These are phyloP conservation scores for Solioccasus polychromus DNA, from an alignment of 768 basidiomycete genomes.

Conservation along the genomic window DNA sequence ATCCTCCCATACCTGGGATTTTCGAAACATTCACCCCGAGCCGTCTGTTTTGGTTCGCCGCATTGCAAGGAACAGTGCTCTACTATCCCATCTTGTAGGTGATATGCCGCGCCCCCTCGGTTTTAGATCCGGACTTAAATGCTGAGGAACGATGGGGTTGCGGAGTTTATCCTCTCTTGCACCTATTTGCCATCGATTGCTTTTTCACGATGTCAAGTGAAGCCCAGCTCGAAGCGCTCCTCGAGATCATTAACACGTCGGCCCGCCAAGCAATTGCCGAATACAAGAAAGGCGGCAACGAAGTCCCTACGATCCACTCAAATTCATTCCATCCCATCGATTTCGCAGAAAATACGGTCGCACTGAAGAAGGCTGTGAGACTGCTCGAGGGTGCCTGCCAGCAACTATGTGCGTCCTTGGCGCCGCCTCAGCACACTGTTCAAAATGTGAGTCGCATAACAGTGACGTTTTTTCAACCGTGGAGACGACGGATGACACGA, in stretches of 20 bases:
- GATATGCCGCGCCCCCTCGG: too few relatives aligned
- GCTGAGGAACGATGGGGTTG: not conserved
- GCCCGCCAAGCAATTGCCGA: conserved; percentile 24
- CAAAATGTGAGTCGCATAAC: conserved; percentile 17
- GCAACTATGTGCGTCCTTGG: conserved; percentile 25
- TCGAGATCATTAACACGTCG: conserved; percentile 30
- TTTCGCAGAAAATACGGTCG: conserved; percentile 15
- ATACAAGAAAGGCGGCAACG: conserved; percentile 22
- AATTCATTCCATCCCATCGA: conserved; percentile 23
- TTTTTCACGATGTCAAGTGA: conserved; percentile 20
- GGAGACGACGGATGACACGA: not conserved
- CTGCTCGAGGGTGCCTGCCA: conserved; percentile 27
- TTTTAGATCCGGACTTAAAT: conserved; percentile 8
- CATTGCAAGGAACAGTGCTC: too few relatives aligned
- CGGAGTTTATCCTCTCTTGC: not conserved
- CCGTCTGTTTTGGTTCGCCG: not conserved
- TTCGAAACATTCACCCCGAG: not conserved
- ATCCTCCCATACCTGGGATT: conserved; percentile 10
- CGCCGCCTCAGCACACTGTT: conserved; percentile 28
- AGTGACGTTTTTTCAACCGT: not conserved
- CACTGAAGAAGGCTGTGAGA: conserved; percentile 25
- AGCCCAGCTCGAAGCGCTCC: conserved; percentile 29
- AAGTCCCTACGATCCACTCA: conserved; percentile 26
- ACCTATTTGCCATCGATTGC: not conserved
- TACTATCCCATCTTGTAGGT: too few relatives aligned